phyloP scores from a whole-genome alignment of 2,329 filamentous ascomycete genomes.

The Pseudovirgaria hyperparasitica region DNA sequence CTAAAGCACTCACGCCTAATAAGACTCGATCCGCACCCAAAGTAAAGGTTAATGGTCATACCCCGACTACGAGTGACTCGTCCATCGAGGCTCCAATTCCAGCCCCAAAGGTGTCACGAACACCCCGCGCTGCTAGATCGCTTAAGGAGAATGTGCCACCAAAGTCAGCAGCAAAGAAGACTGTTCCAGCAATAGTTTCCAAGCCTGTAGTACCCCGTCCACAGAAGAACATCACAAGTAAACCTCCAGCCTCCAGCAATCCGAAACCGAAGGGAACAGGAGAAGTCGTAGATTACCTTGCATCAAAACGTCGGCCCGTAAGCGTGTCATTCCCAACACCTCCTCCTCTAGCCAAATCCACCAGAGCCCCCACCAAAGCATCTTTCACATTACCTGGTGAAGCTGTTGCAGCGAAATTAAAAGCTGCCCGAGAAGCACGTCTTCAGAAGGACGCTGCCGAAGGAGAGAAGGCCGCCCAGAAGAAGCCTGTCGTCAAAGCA shows the following conservation, averaged over 20 bases:
- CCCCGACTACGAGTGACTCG: constrained; percentile 2
- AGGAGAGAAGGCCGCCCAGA: constrained; percentile 17
- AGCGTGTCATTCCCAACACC: constrained; percentile 35
- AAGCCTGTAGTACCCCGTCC: constrained; percentile 12
- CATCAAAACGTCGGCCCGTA: constrained; percentile 33
- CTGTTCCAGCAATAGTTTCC: constrained; percentile 2
- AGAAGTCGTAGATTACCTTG: constrained; percentile 23
- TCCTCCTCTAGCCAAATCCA: constrained; percentile 34
- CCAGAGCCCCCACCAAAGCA: constrained; percentile 35
- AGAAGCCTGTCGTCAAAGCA: constrained; percentile 33
- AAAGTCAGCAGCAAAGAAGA: constrained; percentile 1
- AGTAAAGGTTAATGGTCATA: constrained; percentile 11
- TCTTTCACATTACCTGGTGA: constrained; percentile 42
- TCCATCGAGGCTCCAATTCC: constrained; percentile 2
- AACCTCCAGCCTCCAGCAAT: constrained; percentile 15
- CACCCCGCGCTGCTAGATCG: constrained; percentile 15
- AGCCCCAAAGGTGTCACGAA: constrained; percentile 12
- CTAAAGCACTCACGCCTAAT: constrained; percentile 24
- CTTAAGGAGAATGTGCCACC: constrained; percentile 12
- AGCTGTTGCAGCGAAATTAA: constrained; percentile 39
- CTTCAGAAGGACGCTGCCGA: constrained; percentile 30
- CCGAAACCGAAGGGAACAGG: constrained; percentile 10
- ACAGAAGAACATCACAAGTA: neutral
- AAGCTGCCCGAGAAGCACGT: constrained; percentile 36
- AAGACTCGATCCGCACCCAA: constrained; percentile 18